Conservation (phyloP, 192 early-diverging fungal genomes). For the Backusella sp. region DNA sequence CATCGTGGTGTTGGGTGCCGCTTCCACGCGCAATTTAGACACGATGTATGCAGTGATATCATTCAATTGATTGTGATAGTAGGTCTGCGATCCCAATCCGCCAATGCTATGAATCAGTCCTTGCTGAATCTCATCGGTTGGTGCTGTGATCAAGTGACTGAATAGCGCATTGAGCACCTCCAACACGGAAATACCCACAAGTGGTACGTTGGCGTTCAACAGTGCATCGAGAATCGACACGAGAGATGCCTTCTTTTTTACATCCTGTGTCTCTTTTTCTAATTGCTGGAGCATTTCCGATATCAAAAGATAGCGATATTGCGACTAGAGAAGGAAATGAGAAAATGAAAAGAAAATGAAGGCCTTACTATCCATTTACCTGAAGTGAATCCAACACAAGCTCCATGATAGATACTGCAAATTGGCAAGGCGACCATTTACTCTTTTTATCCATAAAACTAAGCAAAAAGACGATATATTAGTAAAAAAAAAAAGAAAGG, state of each 20-base stretch:
- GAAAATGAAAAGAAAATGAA: not conserved
- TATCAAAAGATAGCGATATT: constrained; percentile 51
- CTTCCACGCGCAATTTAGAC: constrained; percentile 30
- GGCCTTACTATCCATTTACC: not conserved
- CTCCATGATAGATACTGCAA: constrained; percentile 24
- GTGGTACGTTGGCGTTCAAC: constrained; percentile 35
- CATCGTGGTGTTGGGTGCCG: constrained; percentile 18
- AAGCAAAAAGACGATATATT: not conserved
- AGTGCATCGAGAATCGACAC: constrained; percentile 43
- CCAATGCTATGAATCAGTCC: constrained; percentile 26
- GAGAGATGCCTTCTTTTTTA: constrained; percentile 40
- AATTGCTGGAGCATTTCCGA: constrained; percentile 47
- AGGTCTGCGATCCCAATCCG: constrained; percentile 54
- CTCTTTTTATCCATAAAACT: constrained; percentile 29
- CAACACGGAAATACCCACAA: constrained; percentile 50
- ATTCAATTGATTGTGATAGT: constrained; percentile 57
- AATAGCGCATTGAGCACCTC: constrained; percentile 51
- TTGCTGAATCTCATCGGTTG: constrained; percentile 21
- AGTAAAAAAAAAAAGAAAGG: not conserved
- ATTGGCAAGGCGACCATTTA: constrained; percentile 35
- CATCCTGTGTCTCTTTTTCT: constrained; percentile 7
- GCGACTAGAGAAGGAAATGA: constrained; percentile 34
- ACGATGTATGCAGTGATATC: constrained; percentile 56
- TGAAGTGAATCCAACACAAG: constrained; percentile 34
- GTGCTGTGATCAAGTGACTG: constrained; percentile 36